Evolutionary conservation across 192 early-diverging fungal genomes (phyloP).

Genomic region (Fimicolochytrium jonesii): DNA sequence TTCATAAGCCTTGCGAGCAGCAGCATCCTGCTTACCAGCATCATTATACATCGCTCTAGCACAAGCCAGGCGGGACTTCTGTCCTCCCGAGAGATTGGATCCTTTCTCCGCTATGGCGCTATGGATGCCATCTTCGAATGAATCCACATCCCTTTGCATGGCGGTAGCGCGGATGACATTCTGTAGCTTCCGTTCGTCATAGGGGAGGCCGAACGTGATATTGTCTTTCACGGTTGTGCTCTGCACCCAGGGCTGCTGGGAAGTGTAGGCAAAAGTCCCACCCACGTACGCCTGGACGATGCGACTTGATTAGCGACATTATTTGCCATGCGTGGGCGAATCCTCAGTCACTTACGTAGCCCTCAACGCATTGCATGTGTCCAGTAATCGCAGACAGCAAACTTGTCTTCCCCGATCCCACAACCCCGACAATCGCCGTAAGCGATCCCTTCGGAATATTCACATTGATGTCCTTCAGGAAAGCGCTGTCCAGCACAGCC

Average conservation of each 20-base stretch:
- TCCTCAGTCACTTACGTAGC: no score
- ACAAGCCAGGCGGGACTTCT: conserved; percentile 63
- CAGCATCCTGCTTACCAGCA: no score
- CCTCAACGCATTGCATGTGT: no score
- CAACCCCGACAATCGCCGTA: conserved; percentile 59
- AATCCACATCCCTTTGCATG: conserved; percentile 24
- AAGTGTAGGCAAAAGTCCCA: conserved; percentile 57
- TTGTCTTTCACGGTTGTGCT: conserved; percentile 57
- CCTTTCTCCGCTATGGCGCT: conserved; percentile 62
- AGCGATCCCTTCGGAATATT: conserved; percentile 9
- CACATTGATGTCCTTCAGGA: conserved; percentile 11
- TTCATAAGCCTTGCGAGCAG: no score
- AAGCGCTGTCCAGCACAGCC: no score
- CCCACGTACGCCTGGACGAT: no score
- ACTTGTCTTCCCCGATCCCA: conserved; percentile 67
- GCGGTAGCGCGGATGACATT: conserved; percentile 13
- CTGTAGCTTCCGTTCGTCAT: conserved; percentile 31
- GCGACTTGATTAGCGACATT: no score
- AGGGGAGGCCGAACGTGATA: conserved; percentile 64
- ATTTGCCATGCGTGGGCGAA: no score
- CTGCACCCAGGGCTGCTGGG: conserved; percentile 84
- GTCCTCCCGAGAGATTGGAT: conserved; percentile 86
- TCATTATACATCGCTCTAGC: conserved; percentile 63
- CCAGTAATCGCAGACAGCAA: conserved; percentile 61
- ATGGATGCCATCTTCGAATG: conserved; percentile 23